Conservation (phyloP, 2,329 filamentous ascomycete species). For the Triangularia verruculosa region DNA sequence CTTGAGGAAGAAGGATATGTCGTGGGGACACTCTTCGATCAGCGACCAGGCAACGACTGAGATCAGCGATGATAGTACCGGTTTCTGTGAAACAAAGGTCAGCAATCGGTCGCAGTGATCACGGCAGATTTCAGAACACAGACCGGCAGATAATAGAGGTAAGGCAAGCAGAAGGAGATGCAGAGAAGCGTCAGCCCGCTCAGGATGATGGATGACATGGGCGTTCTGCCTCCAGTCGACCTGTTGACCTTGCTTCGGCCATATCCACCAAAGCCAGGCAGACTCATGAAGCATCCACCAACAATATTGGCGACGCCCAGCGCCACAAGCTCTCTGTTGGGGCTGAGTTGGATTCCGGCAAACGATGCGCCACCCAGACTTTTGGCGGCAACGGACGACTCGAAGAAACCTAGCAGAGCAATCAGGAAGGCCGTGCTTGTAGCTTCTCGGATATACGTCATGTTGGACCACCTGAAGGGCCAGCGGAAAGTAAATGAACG, state of each 20-base stretch:
- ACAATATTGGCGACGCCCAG: slow-evolving; percentile 88
- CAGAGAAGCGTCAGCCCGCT: slow-evolving; percentile 78
- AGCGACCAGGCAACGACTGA: slow-evolving; percentile 92
- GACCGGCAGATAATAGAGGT: slow-evolving; percentile 94
- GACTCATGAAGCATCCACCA: slow-evolving; percentile 84
- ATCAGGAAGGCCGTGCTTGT: slow-evolving; percentile 93
- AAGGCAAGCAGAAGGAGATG: slow-evolving; percentile 79
- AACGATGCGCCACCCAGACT: slow-evolving; percentile 74
- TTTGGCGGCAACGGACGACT: slow-evolving; percentile 94
- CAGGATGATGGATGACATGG: slow-evolving; percentile 88
- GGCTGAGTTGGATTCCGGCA: slow-evolving; percentile 76
- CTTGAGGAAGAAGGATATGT: slow-evolving; percentile 82
- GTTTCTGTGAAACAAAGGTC: slow-evolving; percentile 61
- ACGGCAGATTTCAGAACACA: slow-evolving; percentile 38
- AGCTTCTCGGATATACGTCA: slow-evolving; percentile 79
- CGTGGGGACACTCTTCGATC: slow-evolving; percentile 91
- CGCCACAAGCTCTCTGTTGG: slow-evolving; percentile 91
- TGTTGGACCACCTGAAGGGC: slow-evolving; percentile 73
- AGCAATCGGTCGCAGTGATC: slow-evolving; percentile 10
- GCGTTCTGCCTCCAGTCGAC: slow-evolving; percentile 85
- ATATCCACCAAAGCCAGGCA: slow-evolving; percentile 94
- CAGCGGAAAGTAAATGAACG: slow-evolving; percentile 76
- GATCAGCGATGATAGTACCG: slow-evolving; percentile 89
- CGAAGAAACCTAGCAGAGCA: slow-evolving; percentile 94
- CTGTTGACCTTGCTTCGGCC: slow-evolving; percentile 94